Evolutionary conservation across 805 yeast species (phyloP).

Genomic region (Yamadazyma tumulicola): DNA sequence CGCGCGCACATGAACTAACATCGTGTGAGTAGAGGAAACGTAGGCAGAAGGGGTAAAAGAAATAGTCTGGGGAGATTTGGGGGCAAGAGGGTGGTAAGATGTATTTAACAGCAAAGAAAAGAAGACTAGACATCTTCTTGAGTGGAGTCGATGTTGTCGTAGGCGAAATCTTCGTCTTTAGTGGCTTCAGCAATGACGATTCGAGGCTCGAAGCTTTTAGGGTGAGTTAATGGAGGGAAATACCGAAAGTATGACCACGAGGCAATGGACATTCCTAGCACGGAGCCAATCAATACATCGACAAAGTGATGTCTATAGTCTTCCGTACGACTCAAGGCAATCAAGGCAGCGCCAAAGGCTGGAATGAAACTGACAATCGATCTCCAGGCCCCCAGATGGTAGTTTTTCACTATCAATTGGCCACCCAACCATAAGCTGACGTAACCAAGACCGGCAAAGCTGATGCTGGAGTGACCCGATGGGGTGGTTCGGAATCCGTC

Average conservation of each 20-base stretch:
- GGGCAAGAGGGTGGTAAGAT: no score
- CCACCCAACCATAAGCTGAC: conserved; percentile 65
- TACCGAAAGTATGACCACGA: conserved; percentile 52
- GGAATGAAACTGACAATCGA: conserved; percentile 53
- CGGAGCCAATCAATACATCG: conserved; percentile 73
- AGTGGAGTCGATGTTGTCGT: no score
- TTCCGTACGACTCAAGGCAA: conserved; percentile 83
- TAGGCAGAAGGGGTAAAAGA: no score
- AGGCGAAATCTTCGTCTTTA: no score
- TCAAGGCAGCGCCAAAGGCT: conserved; percentile 60
- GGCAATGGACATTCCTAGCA: conserved; percentile 62
- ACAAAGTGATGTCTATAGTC: conserved; percentile 93
- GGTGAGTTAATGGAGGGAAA: conserved; percentile 41
- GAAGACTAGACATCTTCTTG: no score
- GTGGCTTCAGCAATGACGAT: conserved; percentile 1
- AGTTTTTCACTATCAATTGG: conserved; percentile 48
- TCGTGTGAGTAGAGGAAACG: no score
- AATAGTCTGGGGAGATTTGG: no score
- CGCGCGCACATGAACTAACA: no score
- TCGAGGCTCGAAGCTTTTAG: conserved; percentile 38
- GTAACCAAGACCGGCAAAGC: conserved; percentile 67
- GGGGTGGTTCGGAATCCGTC: conserved; percentile 85
- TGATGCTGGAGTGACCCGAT: conserved; percentile 72
- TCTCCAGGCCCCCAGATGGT: conserved; percentile 62
- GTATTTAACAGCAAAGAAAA: no score